Percentiles rank a stretch among this genome's conserved stretches.
Evolutionary conservation across 768 basidiomycete species (phyloP).

Genomic region (Kwoniella pini): DNA sequence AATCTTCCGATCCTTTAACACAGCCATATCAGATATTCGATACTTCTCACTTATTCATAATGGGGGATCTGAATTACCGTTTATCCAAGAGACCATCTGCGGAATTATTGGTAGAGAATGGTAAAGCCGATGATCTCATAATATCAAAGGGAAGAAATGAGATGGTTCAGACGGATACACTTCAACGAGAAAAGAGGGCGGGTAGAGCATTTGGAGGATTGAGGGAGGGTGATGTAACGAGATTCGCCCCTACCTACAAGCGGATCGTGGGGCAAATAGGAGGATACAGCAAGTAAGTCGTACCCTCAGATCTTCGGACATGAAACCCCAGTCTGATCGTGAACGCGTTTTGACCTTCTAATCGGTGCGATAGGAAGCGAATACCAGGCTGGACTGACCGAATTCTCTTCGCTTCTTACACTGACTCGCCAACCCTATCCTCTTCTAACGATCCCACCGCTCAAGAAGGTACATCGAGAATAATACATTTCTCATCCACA

Average conservation of each 20-base stretch:
- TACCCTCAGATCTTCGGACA: conserved; percentile 45
- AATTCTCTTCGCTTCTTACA: conserved; percentile 71
- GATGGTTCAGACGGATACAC: conserved; percentile 47
- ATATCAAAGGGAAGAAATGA: conserved; percentile 43
- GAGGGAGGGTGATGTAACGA: conserved; percentile 81
- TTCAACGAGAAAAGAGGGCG: conserved; percentile 61
- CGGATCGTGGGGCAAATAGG: conserved; percentile 78
- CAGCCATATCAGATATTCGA: conserved; percentile 66
- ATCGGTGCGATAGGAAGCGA: conserved; percentile 59
- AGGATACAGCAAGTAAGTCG: conserved; percentile 66
- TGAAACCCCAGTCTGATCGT: neutral
- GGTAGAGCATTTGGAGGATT: conserved; percentile 71
- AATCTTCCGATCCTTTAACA: conserved; percentile 60
- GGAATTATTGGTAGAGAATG: conserved; percentile 18
- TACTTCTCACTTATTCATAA: conserved; percentile 86
- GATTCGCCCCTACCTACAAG: conserved; percentile 90
- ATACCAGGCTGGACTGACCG: conserved; percentile 92
- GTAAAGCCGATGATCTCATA: conserved; percentile 24
- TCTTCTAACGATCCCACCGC: conserved; percentile 19
- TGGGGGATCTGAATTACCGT: conserved; percentile 93
- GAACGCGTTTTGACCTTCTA: too few species aligned
- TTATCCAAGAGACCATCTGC: conserved; percentile 54
- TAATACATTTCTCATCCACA: conserved; percentile 34
- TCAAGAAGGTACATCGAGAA: conserved; percentile 58
- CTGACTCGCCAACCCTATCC: conserved; percentile 61